Conservation (phyloP, 257 asterid genomes). For the Nemophila menziesii region DNA sequence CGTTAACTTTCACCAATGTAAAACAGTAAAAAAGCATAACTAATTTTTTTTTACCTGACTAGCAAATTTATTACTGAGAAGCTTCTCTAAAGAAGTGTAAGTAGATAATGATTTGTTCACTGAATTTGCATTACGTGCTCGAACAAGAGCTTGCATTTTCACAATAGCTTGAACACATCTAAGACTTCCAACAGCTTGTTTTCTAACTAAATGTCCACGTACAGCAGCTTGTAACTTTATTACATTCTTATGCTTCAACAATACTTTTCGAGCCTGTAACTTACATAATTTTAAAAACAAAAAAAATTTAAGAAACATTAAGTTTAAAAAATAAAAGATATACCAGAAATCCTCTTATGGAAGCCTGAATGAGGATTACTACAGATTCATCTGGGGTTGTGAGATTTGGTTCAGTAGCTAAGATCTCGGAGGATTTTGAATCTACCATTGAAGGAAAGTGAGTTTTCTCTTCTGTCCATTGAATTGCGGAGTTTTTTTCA, state of each 20-base stretch:
- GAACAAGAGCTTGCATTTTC: constrained; percentile 83
- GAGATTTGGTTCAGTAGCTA: constrained; percentile 24
- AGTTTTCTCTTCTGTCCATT: constrained; percentile 38
- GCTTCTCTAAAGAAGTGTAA: constrained; percentile 56
- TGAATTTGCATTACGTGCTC: constrained; percentile 44
- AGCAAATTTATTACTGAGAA: constrained; percentile 78
- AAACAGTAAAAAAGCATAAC: no score
- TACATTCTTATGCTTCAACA: constrained; percentile 46
- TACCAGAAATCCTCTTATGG: constrained; percentile 68
- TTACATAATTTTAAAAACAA: constrained; percentile 8
- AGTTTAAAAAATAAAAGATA: constrained; percentile 7
- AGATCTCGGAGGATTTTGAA: constrained; percentile 22
- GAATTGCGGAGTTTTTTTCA: constrained; percentile 32
- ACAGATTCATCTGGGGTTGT: constrained; percentile 35
- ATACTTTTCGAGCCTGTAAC: constrained; percentile 52
- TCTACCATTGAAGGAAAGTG: constrained; percentile 24
- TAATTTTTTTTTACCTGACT: constrained; percentile 64
- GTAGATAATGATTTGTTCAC: constrained; percentile 24
- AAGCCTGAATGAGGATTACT: constrained; percentile 55
- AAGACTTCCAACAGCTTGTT: constrained; percentile 81
- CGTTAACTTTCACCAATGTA: not conserved
- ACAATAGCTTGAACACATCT: constrained; percentile 85
- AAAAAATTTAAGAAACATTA: not conserved
- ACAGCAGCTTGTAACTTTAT: constrained; percentile 85
- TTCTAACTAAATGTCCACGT: constrained; percentile 86